Percentiles rank a stretch among this genome's conserved stretches.
These are phyloP conservation scores for Teunomyces lycoperdinae DNA, from an alignment of 805 yeast genomes.

Conservation along the genomic window DNA sequence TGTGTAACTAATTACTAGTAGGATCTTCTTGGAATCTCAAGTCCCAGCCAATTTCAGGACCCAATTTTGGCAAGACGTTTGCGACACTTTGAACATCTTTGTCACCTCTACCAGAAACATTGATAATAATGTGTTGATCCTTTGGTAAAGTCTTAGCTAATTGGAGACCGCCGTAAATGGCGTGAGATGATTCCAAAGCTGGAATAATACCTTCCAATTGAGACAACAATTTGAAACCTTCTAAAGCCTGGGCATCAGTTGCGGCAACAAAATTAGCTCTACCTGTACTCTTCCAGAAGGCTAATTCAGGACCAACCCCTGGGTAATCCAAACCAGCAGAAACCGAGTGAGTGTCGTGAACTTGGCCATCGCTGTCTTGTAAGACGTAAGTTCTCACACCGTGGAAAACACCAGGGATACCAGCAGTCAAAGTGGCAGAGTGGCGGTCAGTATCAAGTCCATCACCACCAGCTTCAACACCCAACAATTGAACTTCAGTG, in stretches of 20 bases:
- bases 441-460: conserved; percentile 88
- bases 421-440: conserved; percentile 93
- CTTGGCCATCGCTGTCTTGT: conserved; percentile 92
- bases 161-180: conserved; percentile 86
- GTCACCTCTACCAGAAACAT: conserved; percentile 98
- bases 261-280: conserved; percentile 90
- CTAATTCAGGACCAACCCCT: conserved; percentile 98
- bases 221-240: conserved; percentile 83
- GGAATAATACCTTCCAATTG: conserved; percentile 98
- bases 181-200: conserved; percentile 97
- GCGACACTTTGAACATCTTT: conserved; percentile 98
- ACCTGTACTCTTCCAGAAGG: conserved; percentile 91
- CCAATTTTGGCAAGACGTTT: conserved; percentile 83
- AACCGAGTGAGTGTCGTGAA: conserved; percentile 95
- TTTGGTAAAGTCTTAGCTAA: conserved; percentile 77
- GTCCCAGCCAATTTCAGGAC: conserved; percentile 95
- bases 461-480: conserved; percentile 99
- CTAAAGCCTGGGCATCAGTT: conserved; percentile 91
- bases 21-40: conserved; percentile 72
- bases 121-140: conserved; percentile 81
- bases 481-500: conserved; percentile 70
- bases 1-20: conserved; percentile 21
- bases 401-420: conserved; percentile 96
- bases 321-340: conserved; percentile 99
- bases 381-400: conserved; percentile 94